phyloP scores from a whole-genome alignment of 1,284 basidiomycete genomes.

The Phellinidium pouzarii region DNA sequence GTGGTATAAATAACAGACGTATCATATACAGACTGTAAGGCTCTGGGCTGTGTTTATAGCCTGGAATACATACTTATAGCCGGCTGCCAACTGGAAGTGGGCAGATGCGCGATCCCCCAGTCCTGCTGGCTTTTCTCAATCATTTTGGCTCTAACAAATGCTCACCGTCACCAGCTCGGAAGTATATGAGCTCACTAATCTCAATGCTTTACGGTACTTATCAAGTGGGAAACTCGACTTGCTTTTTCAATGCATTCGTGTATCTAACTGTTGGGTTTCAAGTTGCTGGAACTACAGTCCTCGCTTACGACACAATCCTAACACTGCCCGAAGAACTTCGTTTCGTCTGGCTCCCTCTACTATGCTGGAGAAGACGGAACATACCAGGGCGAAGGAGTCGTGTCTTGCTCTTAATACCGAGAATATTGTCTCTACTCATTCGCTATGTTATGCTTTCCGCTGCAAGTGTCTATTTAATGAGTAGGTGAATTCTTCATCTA shows the following conservation, averaged over 20 bases:
- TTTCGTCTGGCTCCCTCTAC: background rate
- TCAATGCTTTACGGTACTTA: background rate
- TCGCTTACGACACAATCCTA: constrained; percentile 5
- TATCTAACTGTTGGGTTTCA: background rate
- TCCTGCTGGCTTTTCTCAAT: too few relatives aligned
- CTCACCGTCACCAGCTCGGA: too few relatives aligned
- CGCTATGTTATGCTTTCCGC: background rate
- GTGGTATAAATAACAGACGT: too few relatives aligned
- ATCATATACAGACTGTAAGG: too few relatives aligned
- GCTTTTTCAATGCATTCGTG: background rate
- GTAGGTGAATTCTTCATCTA: background rate
- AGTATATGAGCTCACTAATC: background rate
- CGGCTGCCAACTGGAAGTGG: too few relatives aligned
- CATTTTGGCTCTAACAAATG: too few relatives aligned
- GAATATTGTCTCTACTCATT: background rate
- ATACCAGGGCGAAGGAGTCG: background rate
- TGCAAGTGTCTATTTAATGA: background rate
- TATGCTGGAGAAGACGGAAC: background rate
- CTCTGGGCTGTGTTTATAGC: too few relatives aligned
- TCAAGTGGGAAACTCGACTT: background rate
- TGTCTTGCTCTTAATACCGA: background rate
- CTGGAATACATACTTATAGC: too few relatives aligned
- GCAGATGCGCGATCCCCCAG: too few relatives aligned
- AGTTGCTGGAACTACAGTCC: constrained; percentile 6
- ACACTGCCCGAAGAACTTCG: background rate